Percentiles rank a stretch among this genome's conserved stretches.
These are phyloP conservation scores for Suillus alpinus DNA, from an alignment of 768 basidiomycete species.

Conservation along the genomic window DNA sequence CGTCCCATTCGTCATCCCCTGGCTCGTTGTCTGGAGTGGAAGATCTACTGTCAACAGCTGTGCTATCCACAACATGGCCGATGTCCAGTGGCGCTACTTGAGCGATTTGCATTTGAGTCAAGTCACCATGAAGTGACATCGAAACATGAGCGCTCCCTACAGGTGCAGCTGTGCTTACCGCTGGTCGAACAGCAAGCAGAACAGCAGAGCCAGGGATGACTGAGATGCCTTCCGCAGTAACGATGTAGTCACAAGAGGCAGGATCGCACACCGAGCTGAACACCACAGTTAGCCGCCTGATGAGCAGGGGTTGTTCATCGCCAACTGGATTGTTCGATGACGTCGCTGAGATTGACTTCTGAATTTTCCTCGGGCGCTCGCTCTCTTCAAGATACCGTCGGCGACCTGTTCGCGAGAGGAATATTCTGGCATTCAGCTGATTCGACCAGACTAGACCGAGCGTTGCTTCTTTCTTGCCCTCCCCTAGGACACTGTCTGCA, in stretches of 20 bases:
- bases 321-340: conserved; percentile 4
- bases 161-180: background rate
- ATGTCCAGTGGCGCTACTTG: conserved; percentile 36
- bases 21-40: conserved; percentile 25
- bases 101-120: conserved; percentile 4
- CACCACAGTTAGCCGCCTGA: conserved; percentile 73
- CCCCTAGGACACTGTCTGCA: conserved; percentile 54
- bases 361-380: conserved; percentile 27
- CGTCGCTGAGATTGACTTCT: conserved; percentile 6
- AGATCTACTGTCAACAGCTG: conserved; percentile 13
- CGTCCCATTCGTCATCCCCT: conserved; percentile 48
- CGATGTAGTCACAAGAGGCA: conserved; percentile 70
- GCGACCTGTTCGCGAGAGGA: conserved; percentile 76
- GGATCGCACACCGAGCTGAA: conserved; percentile 67
- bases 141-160: background rate
- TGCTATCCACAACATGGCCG: conserved; percentile 30
- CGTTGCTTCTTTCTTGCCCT: conserved; percentile 71
- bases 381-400: conserved; percentile 50
- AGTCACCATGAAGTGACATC: background rate
- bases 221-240: conserved; percentile 59
- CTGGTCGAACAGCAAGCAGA: background rate
- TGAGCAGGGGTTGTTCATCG: conserved; percentile 46
- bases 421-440: conserved; percentile 80
- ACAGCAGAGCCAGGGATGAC: conserved; percentile 24
- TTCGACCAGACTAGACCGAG: conserved; percentile 94